Conservation (phyloP, 306 rosid genomes). For the Nissolia schottii region DNA sequence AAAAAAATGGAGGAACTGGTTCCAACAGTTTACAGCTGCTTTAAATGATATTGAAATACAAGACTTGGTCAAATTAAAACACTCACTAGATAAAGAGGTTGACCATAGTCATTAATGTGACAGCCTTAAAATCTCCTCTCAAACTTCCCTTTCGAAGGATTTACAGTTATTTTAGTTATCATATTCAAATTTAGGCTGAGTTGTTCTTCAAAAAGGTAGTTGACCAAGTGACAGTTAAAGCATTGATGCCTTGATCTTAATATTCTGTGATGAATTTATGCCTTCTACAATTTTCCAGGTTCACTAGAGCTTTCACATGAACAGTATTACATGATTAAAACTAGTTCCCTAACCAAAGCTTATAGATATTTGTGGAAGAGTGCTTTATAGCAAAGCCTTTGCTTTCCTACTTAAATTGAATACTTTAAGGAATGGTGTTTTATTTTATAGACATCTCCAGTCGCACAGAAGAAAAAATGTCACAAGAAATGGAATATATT, state of each 20-base stretch:
- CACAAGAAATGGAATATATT: neutral
- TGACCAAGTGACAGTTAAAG: neutral
- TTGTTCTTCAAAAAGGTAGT: conserved; percentile 1
- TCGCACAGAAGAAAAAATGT: neutral
- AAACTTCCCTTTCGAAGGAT: neutral
- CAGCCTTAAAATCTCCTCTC: neutral
- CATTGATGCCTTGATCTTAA: neutral
- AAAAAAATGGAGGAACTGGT: neutral
- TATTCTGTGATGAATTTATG: neutral
- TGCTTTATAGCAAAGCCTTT: neutral
- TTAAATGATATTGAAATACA: conserved; percentile 5
- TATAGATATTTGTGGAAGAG: neutral
- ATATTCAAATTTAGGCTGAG: neutral
- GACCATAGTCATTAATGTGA: neutral
- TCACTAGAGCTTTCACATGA: neutral
- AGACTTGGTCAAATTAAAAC: neutral
- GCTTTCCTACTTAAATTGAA: neutral
- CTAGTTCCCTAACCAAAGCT: neutral
- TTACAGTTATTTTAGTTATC: neutral
- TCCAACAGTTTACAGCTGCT: neutral
- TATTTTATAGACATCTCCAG: neutral
- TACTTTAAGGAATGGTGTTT: neutral
- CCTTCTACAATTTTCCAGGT: neutral
- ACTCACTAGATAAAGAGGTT: neutral
- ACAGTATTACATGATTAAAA: neutral